These are phyloP conservation scores for Amanita jacksonii DNA, from an alignment of 768 basidiomycete genomes.

Conservation along the genomic window DNA sequence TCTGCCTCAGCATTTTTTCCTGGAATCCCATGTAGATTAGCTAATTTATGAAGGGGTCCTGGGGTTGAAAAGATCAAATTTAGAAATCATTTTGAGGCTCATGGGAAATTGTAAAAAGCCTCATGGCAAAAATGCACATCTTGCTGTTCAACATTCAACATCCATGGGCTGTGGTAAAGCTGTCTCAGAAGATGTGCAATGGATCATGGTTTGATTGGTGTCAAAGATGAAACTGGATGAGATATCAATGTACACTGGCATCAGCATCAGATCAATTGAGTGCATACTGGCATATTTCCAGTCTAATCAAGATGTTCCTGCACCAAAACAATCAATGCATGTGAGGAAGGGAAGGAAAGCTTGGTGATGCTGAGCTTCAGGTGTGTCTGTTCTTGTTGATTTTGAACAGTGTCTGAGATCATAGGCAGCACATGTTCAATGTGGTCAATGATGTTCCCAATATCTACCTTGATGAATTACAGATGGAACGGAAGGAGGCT, in stretches of 20 bases:
- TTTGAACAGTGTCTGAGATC: neutral
- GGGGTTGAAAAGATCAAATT: neutral
- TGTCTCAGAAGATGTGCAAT: conserved; percentile 4
- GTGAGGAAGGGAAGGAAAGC: too few species aligned
- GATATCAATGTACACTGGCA: conserved; percentile 5
- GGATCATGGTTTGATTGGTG: conserved; percentile 2
- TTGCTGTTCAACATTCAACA: neutral
- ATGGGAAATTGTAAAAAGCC: neutral
- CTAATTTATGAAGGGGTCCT: neutral
- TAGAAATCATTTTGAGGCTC: neutral
- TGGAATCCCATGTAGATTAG: neutral
- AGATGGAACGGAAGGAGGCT: conserved; percentile 11
- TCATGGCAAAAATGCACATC: neutral
- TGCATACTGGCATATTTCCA: conserved; percentile 4
- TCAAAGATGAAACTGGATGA: conserved; percentile 1
- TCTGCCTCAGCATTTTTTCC: neutral
- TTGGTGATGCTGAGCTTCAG: too few species aligned
- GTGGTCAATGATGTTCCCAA: conserved; percentile 14
- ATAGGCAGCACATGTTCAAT: neutral
- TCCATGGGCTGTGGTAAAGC: conserved; percentile 5
- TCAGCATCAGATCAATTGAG: conserved; percentile 6
- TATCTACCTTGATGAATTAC: conserved; percentile 21
- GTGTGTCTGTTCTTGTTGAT: neutral
- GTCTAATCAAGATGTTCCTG: conserved; percentile 3
- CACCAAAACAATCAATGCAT: neutral